These are phyloP conservation scores for Lipomyces anomalus DNA, from an alignment of 805 yeast genomes.

Conservation along the genomic window DNA sequence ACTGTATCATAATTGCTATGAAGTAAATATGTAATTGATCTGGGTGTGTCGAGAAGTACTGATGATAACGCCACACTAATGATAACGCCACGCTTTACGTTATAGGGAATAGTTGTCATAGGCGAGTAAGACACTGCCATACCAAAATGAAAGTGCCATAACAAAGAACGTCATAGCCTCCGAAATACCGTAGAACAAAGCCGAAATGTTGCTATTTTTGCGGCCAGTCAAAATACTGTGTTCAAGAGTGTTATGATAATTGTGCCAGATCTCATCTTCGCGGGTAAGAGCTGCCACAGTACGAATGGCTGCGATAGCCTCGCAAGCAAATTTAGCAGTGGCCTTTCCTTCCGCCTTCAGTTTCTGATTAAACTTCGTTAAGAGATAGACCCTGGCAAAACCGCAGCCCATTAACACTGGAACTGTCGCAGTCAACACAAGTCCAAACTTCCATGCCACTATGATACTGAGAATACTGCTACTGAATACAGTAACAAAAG, in stretches of 20 bases:
- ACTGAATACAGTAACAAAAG: slow-evolving; percentile 36
- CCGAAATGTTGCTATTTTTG: slow-evolving; percentile 25
- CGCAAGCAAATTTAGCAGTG: slow-evolving; percentile 39
- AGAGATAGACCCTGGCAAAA: slow-evolving; percentile 34
- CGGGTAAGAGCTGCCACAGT: slow-evolving; percentile 41
- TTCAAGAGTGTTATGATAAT: slow-evolving; percentile 27
- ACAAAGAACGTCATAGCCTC: slow-evolving; percentile 40
- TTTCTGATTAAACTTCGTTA: slow-evolving; percentile 33
- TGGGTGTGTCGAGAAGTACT: too few relatives aligned
- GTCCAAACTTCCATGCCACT: slow-evolving; percentile 39
- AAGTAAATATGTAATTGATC: too few relatives aligned
- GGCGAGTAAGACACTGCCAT: slow-evolving; percentile 33
- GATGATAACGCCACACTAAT: too few relatives aligned
- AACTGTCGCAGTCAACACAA: slow-evolving; percentile 37
- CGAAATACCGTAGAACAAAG: slow-evolving; percentile 35
- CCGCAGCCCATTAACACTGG: slow-evolving; percentile 38
- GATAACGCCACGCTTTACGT: too few relatives aligned
- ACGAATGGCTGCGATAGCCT: slow-evolving; percentile 37
- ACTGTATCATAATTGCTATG: too few relatives aligned
- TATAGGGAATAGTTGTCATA: neutral
- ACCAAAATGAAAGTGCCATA: slow-evolving; percentile 41
- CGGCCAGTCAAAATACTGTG: slow-evolving; percentile 33
- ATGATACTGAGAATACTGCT: slow-evolving; percentile 38
- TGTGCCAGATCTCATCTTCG: slow-evolving; percentile 36
- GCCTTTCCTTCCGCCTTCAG: slow-evolving; percentile 35